Evolutionary conservation across 2,329 filamentous ascomycete genomes (phyloP), one percentile per base, ranked within the genome.

Genomic region (Zymoseptoria ardabiliae): DNA sequence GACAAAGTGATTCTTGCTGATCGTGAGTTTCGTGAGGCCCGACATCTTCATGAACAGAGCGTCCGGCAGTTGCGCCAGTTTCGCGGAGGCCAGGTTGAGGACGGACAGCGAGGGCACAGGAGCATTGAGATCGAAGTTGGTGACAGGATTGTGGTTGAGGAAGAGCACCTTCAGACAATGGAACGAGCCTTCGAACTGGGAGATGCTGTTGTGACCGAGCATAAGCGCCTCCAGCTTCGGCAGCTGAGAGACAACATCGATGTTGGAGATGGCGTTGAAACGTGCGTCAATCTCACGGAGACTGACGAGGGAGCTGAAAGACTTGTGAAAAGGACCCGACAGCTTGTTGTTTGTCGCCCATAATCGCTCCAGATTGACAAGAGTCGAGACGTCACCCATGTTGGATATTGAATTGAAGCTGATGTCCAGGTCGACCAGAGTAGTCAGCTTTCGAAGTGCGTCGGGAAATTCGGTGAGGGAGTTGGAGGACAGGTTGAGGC

Each of bases 331-430:
- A 6, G 86, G 81, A 2, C 90, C 90, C 20, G 83, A 82, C 13
- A 99, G 78, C 61, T 89, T 87, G 75, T 99, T 99, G 76, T 99
- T 99, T 1, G 94, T 97, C 66, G 96, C 93, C 77, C 94, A 91
- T 28, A 99, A 82, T 64, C 92, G 86, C 74, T 97, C 94, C 45
- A 99, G 77, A 57, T 86, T 90, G 59, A 81, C 85, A 59, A 99
- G 76, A 58, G 85, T 85, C 6, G 91, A 90, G 65, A 99, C 89
- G 63, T 87, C 85, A 0, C 92, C 91, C 7, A 99, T 77, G 57
- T 79, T 83, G 10, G 84, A 83, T 63, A 99, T 96, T 49, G 87
- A 84, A 72, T 99, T 99, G 82, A 99, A 99, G 72, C 93, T 97
- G 71, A 99, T 85, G 69, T 99, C 94, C 49, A 99, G 83, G 71